Percentiles rank a stretch among this genome's conserved stretches.
phyloP scores from a whole-genome alignment of 345 rosid genomes.

The Salix exigua region DNA sequence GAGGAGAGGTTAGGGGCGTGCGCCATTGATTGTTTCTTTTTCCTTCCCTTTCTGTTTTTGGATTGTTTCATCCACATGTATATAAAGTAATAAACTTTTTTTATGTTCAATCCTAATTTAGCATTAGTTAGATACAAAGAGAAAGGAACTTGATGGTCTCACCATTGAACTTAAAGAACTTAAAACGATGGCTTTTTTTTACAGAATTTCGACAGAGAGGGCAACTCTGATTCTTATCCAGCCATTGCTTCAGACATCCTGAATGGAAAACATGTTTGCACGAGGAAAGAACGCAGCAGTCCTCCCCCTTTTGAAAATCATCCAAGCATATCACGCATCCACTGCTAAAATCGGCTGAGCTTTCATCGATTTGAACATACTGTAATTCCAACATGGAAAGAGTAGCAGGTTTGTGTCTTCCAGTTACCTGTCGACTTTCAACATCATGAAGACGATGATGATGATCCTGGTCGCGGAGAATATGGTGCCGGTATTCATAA shows the following conservation, averaged over 20 bases:
- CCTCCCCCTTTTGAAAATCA: neutral
- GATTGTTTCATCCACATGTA: too few species aligned
- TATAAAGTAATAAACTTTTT: too few species aligned
- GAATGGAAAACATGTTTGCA: slow-evolving; percentile 6
- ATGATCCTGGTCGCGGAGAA: neutral
- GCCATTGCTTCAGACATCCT: slow-evolving; percentile 7
- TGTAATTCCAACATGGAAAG: neutral
- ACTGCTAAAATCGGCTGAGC: neutral
- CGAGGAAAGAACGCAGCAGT: slow-evolving; percentile 1
- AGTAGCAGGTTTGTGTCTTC: neutral
- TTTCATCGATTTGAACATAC: neutral
- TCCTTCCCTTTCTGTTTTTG: too few species aligned
- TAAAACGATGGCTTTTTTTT: too few species aligned
- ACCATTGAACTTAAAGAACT: too few species aligned
- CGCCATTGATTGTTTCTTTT: too few species aligned
- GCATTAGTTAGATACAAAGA: too few species aligned
- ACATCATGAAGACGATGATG: neutral
- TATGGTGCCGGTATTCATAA: neutral
- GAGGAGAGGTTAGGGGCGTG: too few species aligned
- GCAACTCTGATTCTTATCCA: slow-evolving; percentile 3
- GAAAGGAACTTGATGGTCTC: too few species aligned
- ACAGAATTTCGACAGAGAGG: slow-evolving; percentile 1
- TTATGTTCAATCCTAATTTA: too few species aligned
- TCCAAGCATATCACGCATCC: slow-evolving; percentile 20
- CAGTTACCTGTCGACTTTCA: neutral